phyloP scores from a whole-genome alignment of 768 basidiomycete genomes.

The Amanita phalloides region DNA sequence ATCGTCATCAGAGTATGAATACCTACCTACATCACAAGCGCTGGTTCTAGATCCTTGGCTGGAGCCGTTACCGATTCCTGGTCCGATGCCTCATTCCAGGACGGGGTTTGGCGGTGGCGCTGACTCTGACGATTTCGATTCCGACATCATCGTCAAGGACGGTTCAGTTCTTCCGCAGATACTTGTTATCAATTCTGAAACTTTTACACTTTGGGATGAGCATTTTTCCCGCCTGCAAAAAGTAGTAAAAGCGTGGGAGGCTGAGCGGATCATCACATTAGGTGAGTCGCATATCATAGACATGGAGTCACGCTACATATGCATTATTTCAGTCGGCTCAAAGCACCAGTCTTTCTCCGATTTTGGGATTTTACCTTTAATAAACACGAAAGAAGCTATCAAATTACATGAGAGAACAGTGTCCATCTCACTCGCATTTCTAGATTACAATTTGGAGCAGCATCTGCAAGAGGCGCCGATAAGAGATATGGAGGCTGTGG shows the following conservation, averaged over 20 bases:
- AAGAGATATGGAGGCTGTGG: slow-evolving; percentile 25
- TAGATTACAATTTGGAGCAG: slow-evolving; percentile 28
- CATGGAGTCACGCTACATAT: not conserved
- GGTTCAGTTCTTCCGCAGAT: slow-evolving; percentile 20
- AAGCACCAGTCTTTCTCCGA: slow-evolving; percentile 38
- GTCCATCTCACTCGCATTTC: slow-evolving; percentile 29
- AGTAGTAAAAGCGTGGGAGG: slow-evolving; percentile 45
- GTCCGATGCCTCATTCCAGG: slow-evolving; percentile 26
- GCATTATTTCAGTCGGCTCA: slow-evolving; percentile 26
- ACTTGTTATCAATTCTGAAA: slow-evolving; percentile 67
- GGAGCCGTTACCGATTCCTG: slow-evolving; percentile 58
- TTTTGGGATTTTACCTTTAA: slow-evolving; percentile 31
- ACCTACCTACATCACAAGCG: slow-evolving; percentile 44
- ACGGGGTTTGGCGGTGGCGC: not conserved
- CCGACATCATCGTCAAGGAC: slow-evolving; percentile 2
- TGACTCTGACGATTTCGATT: not conserved
- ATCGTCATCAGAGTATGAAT: slow-evolving; percentile 27
- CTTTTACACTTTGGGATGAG: slow-evolving; percentile 68
- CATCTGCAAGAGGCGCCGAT: slow-evolving; percentile 18
- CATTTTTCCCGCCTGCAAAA: slow-evolving; percentile 54
- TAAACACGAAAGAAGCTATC: slow-evolving; percentile 21
- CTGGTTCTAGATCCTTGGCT: slow-evolving; percentile 80
- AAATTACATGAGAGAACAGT: slow-evolving; percentile 24
- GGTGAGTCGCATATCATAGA: slow-evolving; percentile 19
- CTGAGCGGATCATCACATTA: slow-evolving; percentile 34